These are phyloP conservation scores for Leccinum ochraceum DNA, from an alignment of 768 basidiomycete genomes.

Conservation along the genomic window DNA sequence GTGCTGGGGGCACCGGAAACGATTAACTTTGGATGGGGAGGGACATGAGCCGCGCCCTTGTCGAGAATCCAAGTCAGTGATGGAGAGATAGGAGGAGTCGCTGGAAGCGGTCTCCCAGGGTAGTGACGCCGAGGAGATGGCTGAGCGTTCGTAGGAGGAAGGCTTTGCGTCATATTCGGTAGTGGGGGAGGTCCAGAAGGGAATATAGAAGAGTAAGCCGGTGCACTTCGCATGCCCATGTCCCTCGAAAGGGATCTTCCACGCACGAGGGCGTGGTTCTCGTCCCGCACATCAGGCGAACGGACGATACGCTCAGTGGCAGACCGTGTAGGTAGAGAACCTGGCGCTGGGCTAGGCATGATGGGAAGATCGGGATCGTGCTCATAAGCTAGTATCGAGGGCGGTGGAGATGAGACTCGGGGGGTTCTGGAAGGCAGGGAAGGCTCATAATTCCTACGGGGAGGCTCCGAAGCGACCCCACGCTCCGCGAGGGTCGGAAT, in stretches of 20 bases:
- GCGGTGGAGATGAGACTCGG: constrained; percentile 29
- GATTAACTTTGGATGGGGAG: constrained; percentile 17
- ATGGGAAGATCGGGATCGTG: constrained; percentile 31
- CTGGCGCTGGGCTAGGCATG: constrained; percentile 15
- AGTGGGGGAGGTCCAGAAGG: constrained; percentile 36
- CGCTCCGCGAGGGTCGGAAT: constrained; percentile 17
- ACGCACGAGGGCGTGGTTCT: constrained; percentile 29
- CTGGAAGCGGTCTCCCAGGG: constrained; percentile 34
- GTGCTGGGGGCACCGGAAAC: constrained; percentile 24
- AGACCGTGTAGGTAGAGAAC: constrained; percentile 29
- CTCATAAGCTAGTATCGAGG: constrained; percentile 22
- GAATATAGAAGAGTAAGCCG: constrained; percentile 35
- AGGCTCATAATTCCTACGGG: constrained; percentile 22
- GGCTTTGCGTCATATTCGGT: constrained; percentile 25
- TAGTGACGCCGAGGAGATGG: constrained; percentile 35
- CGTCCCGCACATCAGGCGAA: constrained; percentile 29
- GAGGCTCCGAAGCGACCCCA: constrained; percentile 27
- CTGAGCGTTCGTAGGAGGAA: constrained; percentile 22
- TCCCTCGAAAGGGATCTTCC: constrained; percentile 36
- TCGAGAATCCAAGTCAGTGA: constrained; percentile 38
- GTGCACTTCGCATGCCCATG: constrained; percentile 34
- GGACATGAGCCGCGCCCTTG: constrained; percentile 20
- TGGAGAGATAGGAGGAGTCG: constrained; percentile 34
- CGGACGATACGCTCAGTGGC: constrained; percentile 36
- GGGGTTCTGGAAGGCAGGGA: constrained; percentile 20